phyloP scores from a whole-genome alignment of 345 rosid genomes.

The Rhodamnia rubescens region DNA sequence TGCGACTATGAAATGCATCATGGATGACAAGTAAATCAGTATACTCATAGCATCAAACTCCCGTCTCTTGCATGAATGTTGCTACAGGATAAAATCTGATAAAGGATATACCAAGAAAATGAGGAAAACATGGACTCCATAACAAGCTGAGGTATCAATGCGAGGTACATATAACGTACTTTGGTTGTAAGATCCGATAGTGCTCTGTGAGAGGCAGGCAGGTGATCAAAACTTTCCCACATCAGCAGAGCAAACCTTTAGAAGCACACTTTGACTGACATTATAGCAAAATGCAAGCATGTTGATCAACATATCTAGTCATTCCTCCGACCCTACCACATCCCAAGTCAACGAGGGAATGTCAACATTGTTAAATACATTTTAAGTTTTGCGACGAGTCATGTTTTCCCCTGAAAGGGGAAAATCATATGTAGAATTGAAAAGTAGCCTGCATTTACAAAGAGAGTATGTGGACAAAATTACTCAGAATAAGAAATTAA shows the following conservation, averaged over 20 bases:
- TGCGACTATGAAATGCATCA: neutral
- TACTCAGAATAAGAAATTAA: neutral
- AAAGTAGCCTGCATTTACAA: neutral
- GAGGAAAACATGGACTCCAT: neutral
- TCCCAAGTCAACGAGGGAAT: neutral
- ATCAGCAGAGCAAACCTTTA: neutral
- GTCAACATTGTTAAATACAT: neutral
- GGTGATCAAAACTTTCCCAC: neutral
- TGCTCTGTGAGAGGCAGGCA: neutral
- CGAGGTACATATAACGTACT: neutral
- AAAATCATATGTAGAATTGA: neutral
- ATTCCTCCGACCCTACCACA: neutral
- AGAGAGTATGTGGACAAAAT: neutral
- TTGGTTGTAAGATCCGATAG: neutral
- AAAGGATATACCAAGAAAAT: neutral
- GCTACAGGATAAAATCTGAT: neutral
- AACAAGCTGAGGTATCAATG: neutral
- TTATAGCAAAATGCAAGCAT: neutral
- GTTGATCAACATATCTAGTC: neutral
- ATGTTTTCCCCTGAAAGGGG: neutral
- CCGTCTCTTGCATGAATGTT: neutral
- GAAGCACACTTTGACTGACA: neutral
- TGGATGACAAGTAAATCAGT: neutral
- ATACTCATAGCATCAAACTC: neutral
- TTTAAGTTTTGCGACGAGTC: neutral